Evolutionary conservation across 2,329 filamentous ascomycete species (phyloP), one percentile per base, ranked within the genome.

Genomic region (Penicillium sp.): DNA sequence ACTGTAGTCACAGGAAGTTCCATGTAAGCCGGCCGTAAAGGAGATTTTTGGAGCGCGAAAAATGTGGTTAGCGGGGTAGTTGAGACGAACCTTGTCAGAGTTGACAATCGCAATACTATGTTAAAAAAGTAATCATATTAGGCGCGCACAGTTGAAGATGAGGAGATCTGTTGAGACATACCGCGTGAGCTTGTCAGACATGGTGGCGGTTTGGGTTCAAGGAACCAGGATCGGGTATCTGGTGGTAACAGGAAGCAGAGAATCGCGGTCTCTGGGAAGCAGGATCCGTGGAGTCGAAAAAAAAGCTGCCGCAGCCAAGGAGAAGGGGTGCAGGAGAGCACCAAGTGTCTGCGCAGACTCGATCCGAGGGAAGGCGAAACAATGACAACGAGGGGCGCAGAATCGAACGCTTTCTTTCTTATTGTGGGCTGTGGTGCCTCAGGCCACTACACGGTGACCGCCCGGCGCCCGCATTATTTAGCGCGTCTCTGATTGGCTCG

Each of bases 91-190:
- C 84, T 98, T 97, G 84, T 98, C 93, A 68, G 80, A 86, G 73
- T 91, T 97, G 77, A 98, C 87, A 75, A 98, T 98, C 63, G 93
- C 93, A 75, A 98, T 90, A 86, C 93, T 94, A 64, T 33, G 56
- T 33, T 46, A 21, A 38, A 40, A 36, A 42, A 36, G 55, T 21
- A 56, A 21, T n/a, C n/a, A n/a, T n/a, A 1, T 51, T 35, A 50
- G 41, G 18, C 17, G 46, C n/a, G 36, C 36, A 31, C 28, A 14
- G 18, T n/a, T 18, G 5, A 6, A 13, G 4, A n/a, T 6, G 6
- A 6, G 11, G 6, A 4, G 25, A 6, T 27, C 25, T n/a, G 5
- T n/a, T n/a, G 14, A 33, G 33, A 32, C 82, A 59, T 82, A 95
- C 89, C 90, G 87, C 60, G 91, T 97, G 62, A 96, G 81, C 74